Percentiles rank a stretch among this genome's conserved stretches.
Conservation (phyloP, 345 rosid genomes). For the Kernera saxatilis region DNA sequence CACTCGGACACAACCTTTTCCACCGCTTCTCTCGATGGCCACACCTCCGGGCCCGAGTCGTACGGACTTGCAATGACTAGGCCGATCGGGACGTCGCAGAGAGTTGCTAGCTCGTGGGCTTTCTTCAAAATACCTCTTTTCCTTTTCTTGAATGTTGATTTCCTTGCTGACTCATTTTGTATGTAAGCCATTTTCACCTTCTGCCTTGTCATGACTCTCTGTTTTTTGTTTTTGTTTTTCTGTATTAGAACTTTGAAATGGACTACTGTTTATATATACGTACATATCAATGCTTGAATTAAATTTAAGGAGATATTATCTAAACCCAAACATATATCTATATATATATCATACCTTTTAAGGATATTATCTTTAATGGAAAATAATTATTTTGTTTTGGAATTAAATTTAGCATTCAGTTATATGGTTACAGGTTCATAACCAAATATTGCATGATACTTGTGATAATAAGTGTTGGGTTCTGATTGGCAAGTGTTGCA, state of each 20-base stretch:
- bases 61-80: constrained; percentile 36
- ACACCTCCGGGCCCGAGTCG: constrained; percentile 38
- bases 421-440: neutral
- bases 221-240: neutral
- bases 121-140: constrained; percentile 60
- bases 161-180: constrained; percentile 43
- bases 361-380: neutral
- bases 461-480: neutral
- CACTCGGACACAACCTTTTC: neutral
- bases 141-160: constrained; percentile 59
- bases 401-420: neutral
- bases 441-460: neutral
- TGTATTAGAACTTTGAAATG: neutral
- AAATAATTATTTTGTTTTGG: neutral
- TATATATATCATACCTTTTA: constrained; percentile 1
- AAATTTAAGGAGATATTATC: neutral
- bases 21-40: constrained; percentile 36
- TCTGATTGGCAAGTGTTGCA: neutral
- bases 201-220: constrained; percentile 44
- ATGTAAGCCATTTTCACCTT: constrained; percentile 53
- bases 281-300: neutral
- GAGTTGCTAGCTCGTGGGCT: constrained; percentile 52
- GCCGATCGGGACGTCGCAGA: constrained; percentile 53
- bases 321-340: neutral
- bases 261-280: neutral